phyloP scores from a whole-genome alignment of 768 basidiomycete species.

The Hypholoma sublateritium region DNA sequence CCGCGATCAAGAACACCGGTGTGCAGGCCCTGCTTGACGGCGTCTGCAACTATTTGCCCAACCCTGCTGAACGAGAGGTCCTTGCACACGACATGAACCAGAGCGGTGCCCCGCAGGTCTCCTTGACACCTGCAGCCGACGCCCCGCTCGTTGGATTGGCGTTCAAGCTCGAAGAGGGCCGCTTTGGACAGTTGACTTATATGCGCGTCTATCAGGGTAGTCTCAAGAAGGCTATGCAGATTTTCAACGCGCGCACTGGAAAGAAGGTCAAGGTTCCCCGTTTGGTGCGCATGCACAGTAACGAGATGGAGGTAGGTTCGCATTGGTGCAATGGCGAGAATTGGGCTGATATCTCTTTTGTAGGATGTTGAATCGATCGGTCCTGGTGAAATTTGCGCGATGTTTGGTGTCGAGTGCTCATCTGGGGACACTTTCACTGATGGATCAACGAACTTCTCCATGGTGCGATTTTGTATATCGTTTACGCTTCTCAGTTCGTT shows the following conservation, averaged over 20 bases:
- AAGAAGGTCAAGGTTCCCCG: constrained; percentile 98
- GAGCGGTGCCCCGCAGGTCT: constrained; percentile 66
- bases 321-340: not conserved
- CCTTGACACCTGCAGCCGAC: constrained; percentile 77
- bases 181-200: constrained; percentile 96
- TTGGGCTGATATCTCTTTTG: not conserved
- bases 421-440: constrained; percentile 98
- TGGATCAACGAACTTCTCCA: constrained; percentile 83
- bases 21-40: constrained; percentile 95
- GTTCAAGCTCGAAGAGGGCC: constrained; percentile 98
- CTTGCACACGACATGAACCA: constrained; percentile 82
- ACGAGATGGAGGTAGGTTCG: constrained; percentile 91
- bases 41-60: constrained; percentile 92
- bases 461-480: constrained; percentile 54
- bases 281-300: constrained; percentile 95
- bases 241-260: constrained; percentile 91
- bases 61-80: constrained; percentile 76
- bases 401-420: constrained; percentile 98
- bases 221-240: constrained; percentile 79
- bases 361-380: constrained; percentile 92
- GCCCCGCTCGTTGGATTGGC: constrained; percentile 92
- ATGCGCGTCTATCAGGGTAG: constrained; percentile 98
- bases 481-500: not conserved
- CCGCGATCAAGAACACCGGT: constrained; percentile 95
- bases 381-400: constrained; percentile 98